Percentiles rank a stretch among this genome's conserved stretches.
Evolutionary conservation across 176 grass and related monocot species (phyloP).

Genomic region (Neostapfia colusana): DNA sequence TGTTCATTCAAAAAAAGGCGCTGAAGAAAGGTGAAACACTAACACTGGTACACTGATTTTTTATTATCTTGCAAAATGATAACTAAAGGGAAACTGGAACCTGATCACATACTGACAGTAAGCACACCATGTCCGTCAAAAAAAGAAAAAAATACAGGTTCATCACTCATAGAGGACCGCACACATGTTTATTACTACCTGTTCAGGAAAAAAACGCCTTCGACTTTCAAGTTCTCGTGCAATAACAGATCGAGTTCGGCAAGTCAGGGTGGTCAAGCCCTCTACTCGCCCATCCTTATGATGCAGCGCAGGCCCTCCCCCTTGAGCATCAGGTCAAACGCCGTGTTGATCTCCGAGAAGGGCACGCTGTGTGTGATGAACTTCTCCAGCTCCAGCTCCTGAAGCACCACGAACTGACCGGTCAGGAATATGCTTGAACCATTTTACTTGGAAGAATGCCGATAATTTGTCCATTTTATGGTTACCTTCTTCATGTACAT

Average conservation of each 20-base stretch:
- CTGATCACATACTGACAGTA: background rate
- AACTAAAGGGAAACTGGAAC: constrained; percentile 30
- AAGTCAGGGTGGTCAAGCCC: background rate
- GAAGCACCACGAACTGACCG: background rate
- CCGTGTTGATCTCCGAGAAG: constrained; percentile 88
- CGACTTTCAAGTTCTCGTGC: background rate
- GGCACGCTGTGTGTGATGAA: constrained; percentile 88
- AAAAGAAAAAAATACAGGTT: background rate
- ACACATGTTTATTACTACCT: constrained; percentile 5
- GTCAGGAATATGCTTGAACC: background rate
- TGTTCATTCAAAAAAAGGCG: too few relatives aligned
- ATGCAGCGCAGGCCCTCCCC: constrained; percentile 77
- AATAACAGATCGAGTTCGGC: background rate
- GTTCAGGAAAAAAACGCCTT: background rate
- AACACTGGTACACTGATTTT: background rate
- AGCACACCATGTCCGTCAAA: constrained; percentile 4
- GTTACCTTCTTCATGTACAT: constrained; percentile 81
- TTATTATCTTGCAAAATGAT: constrained; percentile 25
- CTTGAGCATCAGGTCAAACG: constrained; percentile 88
- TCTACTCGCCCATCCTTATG: constrained; percentile 74
- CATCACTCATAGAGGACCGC: constrained; percentile 29
- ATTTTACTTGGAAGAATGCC: too few relatives aligned
- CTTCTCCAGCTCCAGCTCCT: constrained; percentile 93
- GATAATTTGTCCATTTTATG: too few relatives aligned
- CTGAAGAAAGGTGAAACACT: background rate